Percentiles rank a stretch among this genome's conserved stretches.
Evolutionary conservation across 306 rosid genomes (phyloP).

Genomic region (Casuarina equisetifolia): DNA sequence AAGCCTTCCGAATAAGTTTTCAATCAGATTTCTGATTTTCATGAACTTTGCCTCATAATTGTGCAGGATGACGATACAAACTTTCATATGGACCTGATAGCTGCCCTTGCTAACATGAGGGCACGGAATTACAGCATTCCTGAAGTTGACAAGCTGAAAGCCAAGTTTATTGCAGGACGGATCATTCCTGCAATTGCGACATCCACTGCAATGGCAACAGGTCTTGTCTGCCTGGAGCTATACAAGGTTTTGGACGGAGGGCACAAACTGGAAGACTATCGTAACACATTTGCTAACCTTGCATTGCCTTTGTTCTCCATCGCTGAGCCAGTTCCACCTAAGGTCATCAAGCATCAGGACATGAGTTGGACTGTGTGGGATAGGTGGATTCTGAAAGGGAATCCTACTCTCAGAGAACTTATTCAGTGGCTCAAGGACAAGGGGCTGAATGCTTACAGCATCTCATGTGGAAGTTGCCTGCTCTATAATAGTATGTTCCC

Average conservation of each 20-base stretch:
- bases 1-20: background rate
- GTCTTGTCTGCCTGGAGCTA: conserved; percentile 91
- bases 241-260: conserved; percentile 80
- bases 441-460: conserved; percentile 81
- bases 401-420: conserved; percentile 82
- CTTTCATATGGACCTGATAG: conserved; percentile 91
- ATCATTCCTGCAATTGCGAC: conserved; percentile 98
- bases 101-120: conserved; percentile 99
- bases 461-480: conserved; percentile 78
- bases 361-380: conserved; percentile 99
- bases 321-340: conserved; percentile 93
- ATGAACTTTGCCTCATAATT: conserved; percentile 9
- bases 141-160: conserved; percentile 95
- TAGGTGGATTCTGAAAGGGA: conserved; percentile 69
- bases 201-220: conserved; percentile 94
- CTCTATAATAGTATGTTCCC: conserved; percentile 79
- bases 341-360: conserved; percentile 70
- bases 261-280: conserved; percentile 81
- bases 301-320: conserved; percentile 87
- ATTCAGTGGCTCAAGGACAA: conserved; percentile 67
- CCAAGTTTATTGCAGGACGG: conserved; percentile 94
- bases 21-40: background rate
- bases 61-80: conserved; percentile 96
- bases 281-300: conserved; percentile 88
- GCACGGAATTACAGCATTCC: conserved; percentile 93